Percentiles rank a stretch among this genome's conserved stretches.
Conservation (phyloP, 2,329 filamentous ascomycete genomes). For the Zymoseptoria ardabiliae region DNA sequence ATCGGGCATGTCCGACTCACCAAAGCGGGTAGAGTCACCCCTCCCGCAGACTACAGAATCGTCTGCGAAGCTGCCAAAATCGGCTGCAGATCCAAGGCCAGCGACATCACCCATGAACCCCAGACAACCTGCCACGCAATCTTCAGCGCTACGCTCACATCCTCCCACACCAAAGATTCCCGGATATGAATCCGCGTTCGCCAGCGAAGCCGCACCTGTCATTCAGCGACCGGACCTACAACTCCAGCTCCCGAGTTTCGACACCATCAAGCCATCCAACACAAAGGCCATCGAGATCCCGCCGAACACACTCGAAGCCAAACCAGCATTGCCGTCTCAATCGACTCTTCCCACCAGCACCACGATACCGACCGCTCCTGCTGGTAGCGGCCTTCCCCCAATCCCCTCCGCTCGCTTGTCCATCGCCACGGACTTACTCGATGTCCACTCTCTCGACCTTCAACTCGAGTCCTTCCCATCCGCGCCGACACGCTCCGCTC, state of each 20-base stretch:
- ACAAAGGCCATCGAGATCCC: neutral
- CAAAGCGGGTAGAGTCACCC: neutral
- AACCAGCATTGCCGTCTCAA: neutral
- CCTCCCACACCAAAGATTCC: neutral
- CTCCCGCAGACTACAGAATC: neutral
- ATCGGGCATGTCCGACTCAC: neutral
- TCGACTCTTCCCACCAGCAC: neutral
- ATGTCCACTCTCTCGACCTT: slow-evolving; percentile 9
- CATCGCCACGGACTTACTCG: slow-evolving; percentile 1
- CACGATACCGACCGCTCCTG: neutral
- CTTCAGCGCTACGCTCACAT: neutral
- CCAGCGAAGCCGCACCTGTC: neutral
- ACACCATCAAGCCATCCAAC: neutral
- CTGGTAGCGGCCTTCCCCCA: neutral
- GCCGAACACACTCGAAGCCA: neutral
- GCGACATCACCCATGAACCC: neutral
- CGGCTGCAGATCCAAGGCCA: too few relatives aligned
- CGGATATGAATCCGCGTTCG: neutral
- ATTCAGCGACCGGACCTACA: neutral
- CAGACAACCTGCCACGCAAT: neutral
- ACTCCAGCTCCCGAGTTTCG: neutral
- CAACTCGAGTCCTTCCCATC: slow-evolving; percentile 16
- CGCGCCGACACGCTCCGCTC: neutral
- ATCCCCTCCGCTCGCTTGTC: neutral
- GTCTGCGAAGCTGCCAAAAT: neutral